Base-by-base conservation (phyloP, 257 asterid species). In the Solanum sejunctum region DNA sequence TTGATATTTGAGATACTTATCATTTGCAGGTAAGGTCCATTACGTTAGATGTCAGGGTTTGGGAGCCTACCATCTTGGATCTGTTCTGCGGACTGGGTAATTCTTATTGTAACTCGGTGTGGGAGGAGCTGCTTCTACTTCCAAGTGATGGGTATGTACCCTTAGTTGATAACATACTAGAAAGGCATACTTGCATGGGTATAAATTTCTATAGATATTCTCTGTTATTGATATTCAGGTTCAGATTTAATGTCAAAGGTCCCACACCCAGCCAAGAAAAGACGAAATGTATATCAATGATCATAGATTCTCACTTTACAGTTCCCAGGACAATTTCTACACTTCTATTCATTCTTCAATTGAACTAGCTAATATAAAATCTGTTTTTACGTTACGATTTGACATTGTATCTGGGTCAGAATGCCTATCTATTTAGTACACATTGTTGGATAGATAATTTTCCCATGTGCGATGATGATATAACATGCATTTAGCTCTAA, bases 31-130 rank as follows among this genome's bases (percentile, higher is more conserved):
- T 96, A 83, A 91, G 99, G 90, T 96, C 99, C 36, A 93, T 96
- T 86, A 96, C 92, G 39, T 91, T 95, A 67, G 99, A 96, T 72
- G 98, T 96, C 87, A 96, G 88, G 88, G 99, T 96, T 85, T 96
- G 99, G 99, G 98, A 96, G 82, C 96, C 97, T 23, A 86, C 95
- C 56, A 92, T 96, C 69, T 87, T 96, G 95, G 95, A 92, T 72
- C 88, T 96, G 73, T 95, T 95, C 89, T 92, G 87, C 86, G 91
- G 92, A 51, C 90, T 96, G 88, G 99, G 99, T 77, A 96, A 96
- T 91, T 85, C 89, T 8, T 95, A 90, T 88, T 93, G 97, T 84
- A 95, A 93, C 92, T 96, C 98, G 82, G 75, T 96, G 86, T 96
- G 99, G 99, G 99, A 96, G 93, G 95, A 92, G 89, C 85, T 89